Evolutionary conservation across 2,329 filamentous ascomycete genomes (phyloP), one percentile per base, ranked within the genome.

Genomic region (Exophiala aquamarina): DNA sequence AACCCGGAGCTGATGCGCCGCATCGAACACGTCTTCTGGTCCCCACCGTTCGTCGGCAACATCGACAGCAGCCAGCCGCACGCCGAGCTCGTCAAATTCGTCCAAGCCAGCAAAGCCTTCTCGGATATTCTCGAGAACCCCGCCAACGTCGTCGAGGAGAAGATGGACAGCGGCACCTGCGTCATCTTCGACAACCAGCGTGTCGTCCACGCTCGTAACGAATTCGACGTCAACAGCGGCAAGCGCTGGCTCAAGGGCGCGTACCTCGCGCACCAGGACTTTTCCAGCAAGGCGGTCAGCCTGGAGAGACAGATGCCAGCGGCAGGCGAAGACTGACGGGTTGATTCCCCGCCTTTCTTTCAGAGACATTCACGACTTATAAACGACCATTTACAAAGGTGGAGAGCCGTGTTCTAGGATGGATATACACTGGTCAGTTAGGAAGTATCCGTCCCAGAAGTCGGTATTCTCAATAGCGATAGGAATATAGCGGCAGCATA

Each of bases 181-280:
- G 90, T 91, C 10, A 77, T 98, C n/a, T 97, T 98, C 63, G 86
- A 95, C 64, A 97, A 97, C 63, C 40, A 56, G 31, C 77, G 92
- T 14, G 76, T 95, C n/a, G 67, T 95, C 62, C 93, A 97, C 71
- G 92, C 90, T 0, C 76, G 93, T 3, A 78, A 75, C 13, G 80
- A 82, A 21, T 97, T 97, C 66, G 82, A 92, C 48, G 61, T 64
- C 15, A 69, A 69, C 0, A 75, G 76, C 5, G 87, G 87, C 1
- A 78, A 83, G 52, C 76, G 92, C 42, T 95, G 89, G 87, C 69
- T 97, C 44, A 87, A 88, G 58, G 93, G 93, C 3, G 80, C 88
- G 0, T 98, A 97, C 67, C 75, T 96, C 20, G 81, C 86, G 52
- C 73, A 78, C 4, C 83, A 87, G 69, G 79, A 81, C 2, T 78